Percentiles rank a stretch among this genome's conserved stretches.
Evolutionary conservation across 2,329 filamentous ascomycete genomes (phyloP).

Genomic region (Pochonia chlamydosporia): DNA sequence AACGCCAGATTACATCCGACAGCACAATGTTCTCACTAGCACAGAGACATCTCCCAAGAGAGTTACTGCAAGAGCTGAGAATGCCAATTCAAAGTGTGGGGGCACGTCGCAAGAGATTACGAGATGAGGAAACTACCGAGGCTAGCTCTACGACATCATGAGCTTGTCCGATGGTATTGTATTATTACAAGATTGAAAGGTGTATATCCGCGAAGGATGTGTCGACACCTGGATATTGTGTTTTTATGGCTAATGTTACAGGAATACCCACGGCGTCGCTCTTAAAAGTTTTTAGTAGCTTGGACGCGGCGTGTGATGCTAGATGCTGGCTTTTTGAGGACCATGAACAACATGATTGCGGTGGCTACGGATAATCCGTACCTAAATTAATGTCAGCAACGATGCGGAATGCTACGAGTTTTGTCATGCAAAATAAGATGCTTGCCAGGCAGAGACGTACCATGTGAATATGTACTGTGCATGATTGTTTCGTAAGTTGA

Average conservation of each 20-base stretch:
- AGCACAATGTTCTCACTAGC: constrained; percentile 83
- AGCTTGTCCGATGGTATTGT: constrained; percentile 7
- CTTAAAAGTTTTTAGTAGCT: constrained; percentile 68
- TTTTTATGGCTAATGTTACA: constrained; percentile 7
- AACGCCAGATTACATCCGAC: constrained; percentile 66
- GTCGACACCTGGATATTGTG: not conserved
- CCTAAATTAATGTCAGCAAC: constrained; percentile 42
- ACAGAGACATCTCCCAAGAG: constrained; percentile 72
- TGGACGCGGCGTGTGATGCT: constrained; percentile 68
- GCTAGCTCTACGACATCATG: constrained; percentile 18
- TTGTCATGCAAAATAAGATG: not conserved
- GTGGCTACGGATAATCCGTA: constrained; percentile 82
- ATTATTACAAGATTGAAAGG: constrained; percentile 3
- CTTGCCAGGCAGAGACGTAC: constrained; percentile 46
- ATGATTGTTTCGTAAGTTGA: constrained; percentile 94
- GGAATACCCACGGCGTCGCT: constrained; percentile 8
- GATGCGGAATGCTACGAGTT: constrained; percentile 1
- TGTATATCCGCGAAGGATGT: not conserved
- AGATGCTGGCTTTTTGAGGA: constrained; percentile 78
- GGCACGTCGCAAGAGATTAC: constrained; percentile 34
- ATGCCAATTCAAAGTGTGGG: constrained; percentile 55
- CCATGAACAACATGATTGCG: constrained; percentile 93
- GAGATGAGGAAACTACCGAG: constrained; percentile 27
- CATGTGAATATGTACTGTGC: constrained; percentile 98
- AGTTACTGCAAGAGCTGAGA: constrained; percentile 75